Base-by-base conservation (phyloP, 2,329 filamentous ascomycete species). In the Xylaria sp. region DNA sequence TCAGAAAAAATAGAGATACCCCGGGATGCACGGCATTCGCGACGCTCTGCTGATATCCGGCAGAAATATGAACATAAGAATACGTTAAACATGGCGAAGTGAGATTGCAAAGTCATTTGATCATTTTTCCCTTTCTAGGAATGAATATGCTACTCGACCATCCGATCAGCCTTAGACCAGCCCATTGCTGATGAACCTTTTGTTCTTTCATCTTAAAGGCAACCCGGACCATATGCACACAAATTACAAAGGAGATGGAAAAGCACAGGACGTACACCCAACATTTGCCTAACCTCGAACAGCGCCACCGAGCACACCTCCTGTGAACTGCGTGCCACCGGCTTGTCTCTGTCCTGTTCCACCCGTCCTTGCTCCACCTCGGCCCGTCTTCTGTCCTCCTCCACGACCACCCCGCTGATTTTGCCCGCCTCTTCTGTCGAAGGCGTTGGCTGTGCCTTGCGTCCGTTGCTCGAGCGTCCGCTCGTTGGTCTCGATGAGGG, bases 401-500 rank as follows among this genome's bases (percentile, higher is more conserved):
- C 82, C 89, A 78, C 80, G 81, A 15, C 70, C 70, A 63, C 90
- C 92, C 34, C 91, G 88, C 58, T 88, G 88, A 70, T 92, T 91
- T 73, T 91, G 88, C 66, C 92, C 93, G 74, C 93, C 92, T 85
- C 97, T 94, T 81, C 95, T 87, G 86, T 98, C 94, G 83, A 98
- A 98, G 34, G 94, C 95, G 78, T 97, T 97, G 68, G 93, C 91
- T 75, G 94, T 97, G 76, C 96, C 96, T 82, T 98, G 94, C 76
- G 97, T 98, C 80, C 96, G 90, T 82, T 98, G 94, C 87, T 99
- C 96, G 76, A 99, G 88, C 28, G 95, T 97, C 81, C 97, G 91
- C 87, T 99, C 96, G 85, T 99, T 99, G 76, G 91, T 91, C 87
- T 99, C 97, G 79, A 98, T 97, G 70, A 99, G 91, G 63, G 91